Percentiles rank a stretch among this genome's conserved stretches.
Evolutionary conservation across 495 filamentous ascomycete genomes (phyloP).

Genomic region (Annulohypoxylon nitens): DNA sequence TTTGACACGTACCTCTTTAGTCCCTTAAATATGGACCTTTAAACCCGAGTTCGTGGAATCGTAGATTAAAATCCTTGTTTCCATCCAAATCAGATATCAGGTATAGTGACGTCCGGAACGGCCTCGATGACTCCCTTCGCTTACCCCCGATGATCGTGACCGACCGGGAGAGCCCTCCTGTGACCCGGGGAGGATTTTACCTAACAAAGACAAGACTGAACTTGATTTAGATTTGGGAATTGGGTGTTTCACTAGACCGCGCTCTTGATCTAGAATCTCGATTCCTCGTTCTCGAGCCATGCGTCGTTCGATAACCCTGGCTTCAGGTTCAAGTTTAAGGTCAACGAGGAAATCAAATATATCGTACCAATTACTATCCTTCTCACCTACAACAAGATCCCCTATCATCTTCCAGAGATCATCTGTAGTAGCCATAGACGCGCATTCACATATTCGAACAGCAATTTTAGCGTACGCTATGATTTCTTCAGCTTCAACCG

Average conservation of each 20-base stretch:
- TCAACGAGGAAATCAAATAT: slow-evolving; percentile 36
- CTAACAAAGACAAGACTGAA: too few relatives aligned
- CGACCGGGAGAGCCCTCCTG: too few relatives aligned
- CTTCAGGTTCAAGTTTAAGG: slow-evolving; percentile 14
- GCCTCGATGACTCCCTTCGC: too few relatives aligned
- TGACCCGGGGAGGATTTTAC: too few relatives aligned
- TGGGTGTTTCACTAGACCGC: background rate
- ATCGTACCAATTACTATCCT: slow-evolving; percentile 23
- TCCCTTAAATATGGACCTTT: too few relatives aligned
- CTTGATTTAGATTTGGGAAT: background rate
- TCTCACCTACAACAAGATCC: slow-evolving; percentile 16
- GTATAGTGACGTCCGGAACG: too few relatives aligned
- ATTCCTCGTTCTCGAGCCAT: slow-evolving; percentile 4
- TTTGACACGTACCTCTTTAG: too few relatives aligned
- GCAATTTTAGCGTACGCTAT: slow-evolving; percentile 17
- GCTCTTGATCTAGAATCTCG: background rate
- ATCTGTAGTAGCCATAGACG: background rate
- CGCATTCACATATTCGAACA: slow-evolving; percentile 19
- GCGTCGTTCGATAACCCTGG: slow-evolving; percentile 18
- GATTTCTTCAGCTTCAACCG: slow-evolving; percentile 29
- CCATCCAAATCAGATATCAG: too few relatives aligned
- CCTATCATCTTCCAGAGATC: slow-evolving; percentile 16
- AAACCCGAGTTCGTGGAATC: too few relatives aligned
- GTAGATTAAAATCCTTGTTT: too few relatives aligned
- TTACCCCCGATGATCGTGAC: too few relatives aligned